Percentiles rank a stretch among this genome's conserved stretches.
phyloP scores from a whole-genome alignment of 2,329 filamentous ascomycete species.

The Zymoseptoria crescenta region DNA sequence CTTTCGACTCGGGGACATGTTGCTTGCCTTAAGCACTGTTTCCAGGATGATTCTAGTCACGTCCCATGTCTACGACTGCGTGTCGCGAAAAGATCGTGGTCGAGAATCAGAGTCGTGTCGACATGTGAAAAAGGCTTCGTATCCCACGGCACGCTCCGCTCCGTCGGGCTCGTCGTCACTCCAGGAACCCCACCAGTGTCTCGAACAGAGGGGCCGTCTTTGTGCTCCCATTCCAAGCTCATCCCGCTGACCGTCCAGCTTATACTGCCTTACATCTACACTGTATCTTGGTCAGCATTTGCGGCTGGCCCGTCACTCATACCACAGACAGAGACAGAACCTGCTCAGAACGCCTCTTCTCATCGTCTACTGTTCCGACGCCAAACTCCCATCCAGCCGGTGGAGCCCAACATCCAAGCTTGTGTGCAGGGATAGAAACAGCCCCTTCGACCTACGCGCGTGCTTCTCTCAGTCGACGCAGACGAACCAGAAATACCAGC shows the following conservation, averaged over 20 bases:
- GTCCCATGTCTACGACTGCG: no score
- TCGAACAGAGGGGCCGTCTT: background rate
- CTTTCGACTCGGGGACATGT: background rate
- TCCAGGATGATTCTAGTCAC: no score
- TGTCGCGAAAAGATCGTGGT: background rate
- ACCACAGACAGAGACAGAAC: background rate
- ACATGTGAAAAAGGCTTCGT: background rate
- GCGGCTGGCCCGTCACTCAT: background rate
- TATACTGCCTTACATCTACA: background rate
- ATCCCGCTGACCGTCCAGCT: background rate
- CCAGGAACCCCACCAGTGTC: background rate
- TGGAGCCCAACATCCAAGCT: background rate
- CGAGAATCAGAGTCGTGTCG: background rate
- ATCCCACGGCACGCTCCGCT: background rate
- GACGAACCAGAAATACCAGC: constrained; percentile 11
- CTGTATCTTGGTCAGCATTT: background rate
- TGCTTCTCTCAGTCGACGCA: background rate
- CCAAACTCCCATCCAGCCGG: background rate
- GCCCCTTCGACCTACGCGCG: background rate
- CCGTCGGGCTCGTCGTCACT: background rate
- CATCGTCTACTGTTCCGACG: background rate
- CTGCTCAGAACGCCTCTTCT: background rate
- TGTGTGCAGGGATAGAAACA: background rate
- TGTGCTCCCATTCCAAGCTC: background rate
- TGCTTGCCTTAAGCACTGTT: background rate